These are phyloP conservation scores for Roridomyces roridus DNA, from an alignment of 768 basidiomycete species.

Conservation along the genomic window DNA sequence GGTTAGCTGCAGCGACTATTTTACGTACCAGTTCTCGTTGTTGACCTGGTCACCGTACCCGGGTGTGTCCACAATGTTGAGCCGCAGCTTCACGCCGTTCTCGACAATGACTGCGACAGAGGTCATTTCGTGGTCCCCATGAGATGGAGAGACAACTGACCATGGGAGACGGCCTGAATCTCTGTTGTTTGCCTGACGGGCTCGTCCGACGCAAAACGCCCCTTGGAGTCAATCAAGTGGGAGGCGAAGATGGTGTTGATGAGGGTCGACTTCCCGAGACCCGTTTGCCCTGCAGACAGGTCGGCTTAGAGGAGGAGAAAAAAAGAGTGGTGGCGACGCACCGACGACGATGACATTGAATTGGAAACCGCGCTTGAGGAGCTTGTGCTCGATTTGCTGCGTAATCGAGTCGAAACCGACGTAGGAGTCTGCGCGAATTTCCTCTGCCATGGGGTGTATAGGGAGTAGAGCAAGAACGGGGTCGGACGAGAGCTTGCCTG, in stretches of 20 bases:
- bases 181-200: constrained; percentile 96
- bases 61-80: constrained; percentile 99
- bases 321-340: constrained; percentile 34
- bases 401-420: constrained; percentile 99
- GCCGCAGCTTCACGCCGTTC: constrained; percentile 90
- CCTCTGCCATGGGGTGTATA: constrained; percentile 48
- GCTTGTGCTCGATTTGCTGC: constrained; percentile 97
- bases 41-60: constrained; percentile 99
- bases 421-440: constrained; percentile 91
- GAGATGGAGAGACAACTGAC: constrained; percentile 55
- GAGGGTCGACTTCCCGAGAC: constrained; percentile 96
- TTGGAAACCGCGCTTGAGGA: constrained; percentile 98
- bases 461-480: not conserved
- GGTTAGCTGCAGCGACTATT: constrained; percentile 5
- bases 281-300: constrained; percentile 80
- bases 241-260: constrained; percentile 99
- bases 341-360: constrained; percentile 99
- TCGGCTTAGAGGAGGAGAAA: not conserved
- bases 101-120: constrained; percentile 82
- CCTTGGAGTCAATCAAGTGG: constrained; percentile 97
- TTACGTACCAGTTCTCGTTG: constrained; percentile 92
- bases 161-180: constrained; percentile 93
- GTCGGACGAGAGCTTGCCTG: constrained; percentile 15
- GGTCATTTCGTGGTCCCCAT: not conserved
- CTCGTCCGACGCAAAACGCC: constrained; percentile 85